Evolutionary conservation across 805 yeast genomes (phyloP).

Genomic region (Limtongozyma cylindracea): DNA sequence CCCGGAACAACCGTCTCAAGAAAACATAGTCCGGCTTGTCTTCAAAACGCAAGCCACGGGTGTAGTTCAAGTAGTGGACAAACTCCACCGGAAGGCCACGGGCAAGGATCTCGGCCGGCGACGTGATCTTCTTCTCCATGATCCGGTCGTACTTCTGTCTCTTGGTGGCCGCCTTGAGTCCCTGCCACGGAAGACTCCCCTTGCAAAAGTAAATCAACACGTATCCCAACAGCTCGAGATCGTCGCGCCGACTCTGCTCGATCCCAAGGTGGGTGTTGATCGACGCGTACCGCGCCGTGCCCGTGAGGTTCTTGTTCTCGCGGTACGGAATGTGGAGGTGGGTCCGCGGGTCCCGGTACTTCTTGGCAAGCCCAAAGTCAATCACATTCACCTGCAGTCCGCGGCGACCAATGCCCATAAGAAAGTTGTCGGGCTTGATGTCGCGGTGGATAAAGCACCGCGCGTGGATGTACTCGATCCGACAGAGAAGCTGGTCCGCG

Average conservation of each 20-base stretch:
- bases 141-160: slow-evolving; percentile 5
- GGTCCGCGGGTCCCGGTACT: slow-evolving; percentile 82
- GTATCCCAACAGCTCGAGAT: slow-evolving; percentile 5
- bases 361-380: slow-evolving; percentile 85
- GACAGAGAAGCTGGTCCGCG: slow-evolving; percentile 85
- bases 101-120: slow-evolving; percentile 4
- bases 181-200: slow-evolving; percentile 5
- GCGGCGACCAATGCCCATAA: slow-evolving; percentile 78
- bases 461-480: slow-evolving; percentile 90
- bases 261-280: slow-evolving; percentile 5
- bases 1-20: slow-evolving; percentile 73
- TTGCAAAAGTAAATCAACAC: slow-evolving; percentile 5
- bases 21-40: slow-evolving; percentile 90
- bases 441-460: slow-evolving; percentile 75
- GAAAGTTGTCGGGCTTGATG: slow-evolving; percentile 63
- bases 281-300: slow-evolving; percentile 5
- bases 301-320: slow-evolving; percentile 5
- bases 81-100: slow-evolving; percentile 77
- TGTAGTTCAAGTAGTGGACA: slow-evolving; percentile 66
- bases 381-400: slow-evolving; percentile 91
- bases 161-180: slow-evolving; percentile 5
- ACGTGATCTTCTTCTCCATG: slow-evolving; percentile 6
- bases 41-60: slow-evolving; percentile 77
- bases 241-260: slow-evolving; percentile 5
- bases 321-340: slow-evolving; percentile 66